These are phyloP conservation scores for Claviceps spartinae DNA, from an alignment of 2,329 filamentous ascomycete species.

Conservation along the genomic window DNA sequence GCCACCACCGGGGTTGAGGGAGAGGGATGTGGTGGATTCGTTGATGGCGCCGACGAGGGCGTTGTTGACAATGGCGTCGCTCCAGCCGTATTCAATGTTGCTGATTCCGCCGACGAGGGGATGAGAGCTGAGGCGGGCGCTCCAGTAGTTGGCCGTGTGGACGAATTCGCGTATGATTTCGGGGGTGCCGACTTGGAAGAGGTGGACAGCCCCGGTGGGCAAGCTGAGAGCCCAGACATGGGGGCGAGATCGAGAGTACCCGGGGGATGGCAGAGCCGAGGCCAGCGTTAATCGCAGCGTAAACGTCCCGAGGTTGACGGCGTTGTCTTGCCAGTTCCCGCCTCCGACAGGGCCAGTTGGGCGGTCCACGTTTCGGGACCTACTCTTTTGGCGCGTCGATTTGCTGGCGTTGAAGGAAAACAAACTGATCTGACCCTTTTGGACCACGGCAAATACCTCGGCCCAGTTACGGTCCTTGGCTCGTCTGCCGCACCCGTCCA, in stretches of 20 bases:
- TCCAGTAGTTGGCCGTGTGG: conserved; percentile 93
- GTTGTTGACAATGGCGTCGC: conserved; percentile 62
- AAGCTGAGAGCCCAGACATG: conserved; percentile 91
- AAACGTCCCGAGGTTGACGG: conserved; percentile 77
- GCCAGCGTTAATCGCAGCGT: conserved; percentile 83
- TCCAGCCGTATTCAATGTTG: conserved; percentile 97
- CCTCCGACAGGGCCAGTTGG: conserved; percentile 64
- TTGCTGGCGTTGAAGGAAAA: conserved; percentile 87
- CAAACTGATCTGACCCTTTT: conserved; percentile 84
- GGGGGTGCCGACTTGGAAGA: conserved; percentile 94
- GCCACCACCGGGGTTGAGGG: not conserved
- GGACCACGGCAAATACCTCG: conserved; percentile 90
- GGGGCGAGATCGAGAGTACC: conserved; percentile 80
- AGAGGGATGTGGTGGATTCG: conserved; percentile 23
- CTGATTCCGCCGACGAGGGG: conserved; percentile 85
- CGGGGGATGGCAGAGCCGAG: conserved; percentile 75
- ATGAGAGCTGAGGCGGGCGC: conserved; percentile 83
- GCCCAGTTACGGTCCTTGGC: conserved; percentile 90
- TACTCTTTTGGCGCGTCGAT: conserved; percentile 54
- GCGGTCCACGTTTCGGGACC: conserved; percentile 35
- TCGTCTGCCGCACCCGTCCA: conserved; percentile 81
- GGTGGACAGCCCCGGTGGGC: conserved; percentile 83
- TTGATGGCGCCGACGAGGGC: conserved; percentile 39
- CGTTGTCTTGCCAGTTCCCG: conserved; percentile 97
- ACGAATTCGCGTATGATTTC: conserved; percentile 95